These are phyloP conservation scores for Acmispon strigosus DNA, from an alignment of 306 rosid genomes.

Conservation along the genomic window DNA sequence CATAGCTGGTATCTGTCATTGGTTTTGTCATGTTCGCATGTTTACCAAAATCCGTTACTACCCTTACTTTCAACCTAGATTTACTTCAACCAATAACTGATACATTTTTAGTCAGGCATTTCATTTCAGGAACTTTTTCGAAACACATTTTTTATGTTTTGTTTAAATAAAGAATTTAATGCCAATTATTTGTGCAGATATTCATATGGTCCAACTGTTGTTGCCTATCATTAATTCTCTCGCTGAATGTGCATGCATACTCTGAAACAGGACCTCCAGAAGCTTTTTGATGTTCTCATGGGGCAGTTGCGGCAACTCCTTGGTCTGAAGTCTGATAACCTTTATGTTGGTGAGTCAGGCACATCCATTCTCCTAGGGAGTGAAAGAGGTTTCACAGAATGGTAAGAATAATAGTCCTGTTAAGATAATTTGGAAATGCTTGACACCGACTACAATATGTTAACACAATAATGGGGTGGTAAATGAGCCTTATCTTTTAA, in stretches of 20 bases:
- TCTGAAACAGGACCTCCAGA: conserved; percentile 73
- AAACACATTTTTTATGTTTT: background rate
- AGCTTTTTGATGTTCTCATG: conserved; percentile 67
- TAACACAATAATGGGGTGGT: background rate
- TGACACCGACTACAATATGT: background rate
- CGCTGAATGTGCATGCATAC: conserved; percentile 21
- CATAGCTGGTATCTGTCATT: too few species aligned
- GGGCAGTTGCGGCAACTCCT: conserved; percentile 95
- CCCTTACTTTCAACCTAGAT: background rate
- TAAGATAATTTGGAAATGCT: background rate
- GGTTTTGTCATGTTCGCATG: too few species aligned
- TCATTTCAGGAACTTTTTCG: conserved; percentile 1
- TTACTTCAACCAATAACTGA: background rate
- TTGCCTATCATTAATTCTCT: conserved; percentile 16
- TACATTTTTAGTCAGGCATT: background rate
- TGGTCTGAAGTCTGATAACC: conserved; percentile 68
- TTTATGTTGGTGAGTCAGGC: conserved; percentile 62
- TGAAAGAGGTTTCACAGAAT: conserved; percentile 80
- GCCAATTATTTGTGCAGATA: background rate
- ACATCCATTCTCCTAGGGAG: conserved; percentile 65
- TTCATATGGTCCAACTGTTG: background rate
- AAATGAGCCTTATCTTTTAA: conserved; percentile 2
- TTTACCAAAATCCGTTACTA: too few species aligned
- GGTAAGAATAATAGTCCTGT: conserved; percentile 41
- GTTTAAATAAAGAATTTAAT: background rate